phyloP scores from a whole-genome alignment of 1,284 basidiomycete genomes.

The Thelephora terrestris region DNA sequence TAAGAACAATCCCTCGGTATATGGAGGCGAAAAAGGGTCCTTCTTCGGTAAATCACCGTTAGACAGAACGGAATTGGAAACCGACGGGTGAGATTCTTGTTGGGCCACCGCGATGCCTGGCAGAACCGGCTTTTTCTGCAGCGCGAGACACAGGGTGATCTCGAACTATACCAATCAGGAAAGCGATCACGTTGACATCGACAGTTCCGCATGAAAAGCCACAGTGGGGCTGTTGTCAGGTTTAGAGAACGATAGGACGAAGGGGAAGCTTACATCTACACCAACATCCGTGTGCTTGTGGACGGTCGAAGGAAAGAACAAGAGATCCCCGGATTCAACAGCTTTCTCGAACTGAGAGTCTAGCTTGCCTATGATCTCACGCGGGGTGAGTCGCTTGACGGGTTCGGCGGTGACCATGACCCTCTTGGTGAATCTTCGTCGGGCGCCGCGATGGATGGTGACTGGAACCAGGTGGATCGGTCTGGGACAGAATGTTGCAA shows the following conservation, averaged over 20 bases:
- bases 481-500: no score
- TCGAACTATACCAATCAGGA: constrained; percentile 48
- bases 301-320: constrained; percentile 68
- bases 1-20: constrained; percentile 60
- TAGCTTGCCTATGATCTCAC: constrained; percentile 43
- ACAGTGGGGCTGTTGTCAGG: no score
- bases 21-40: constrained; percentile 78
- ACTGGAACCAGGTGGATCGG: no score
- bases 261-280: constrained; percentile 41
- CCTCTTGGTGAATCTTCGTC: no score
- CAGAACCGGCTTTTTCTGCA: constrained; percentile 62
- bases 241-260: not conserved
- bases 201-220: no score
- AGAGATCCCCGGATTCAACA: constrained; percentile 53
- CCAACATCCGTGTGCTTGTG: constrained; percentile 48
- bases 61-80: no score
- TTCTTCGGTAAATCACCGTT: constrained; percentile 17
- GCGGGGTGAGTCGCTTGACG: no score
- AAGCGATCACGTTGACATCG: not conserved
- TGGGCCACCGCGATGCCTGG: constrained; percentile 25
- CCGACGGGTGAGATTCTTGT: constrained; percentile 11
- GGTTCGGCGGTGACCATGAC: no score
- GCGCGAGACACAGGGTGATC: constrained; percentile 70
- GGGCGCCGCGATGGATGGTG: no score
- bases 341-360: constrained; percentile 53